Evolutionary conservation across 2,329 filamentous ascomycete genomes (phyloP).

Genomic region (Venturia aucupariae): DNA sequence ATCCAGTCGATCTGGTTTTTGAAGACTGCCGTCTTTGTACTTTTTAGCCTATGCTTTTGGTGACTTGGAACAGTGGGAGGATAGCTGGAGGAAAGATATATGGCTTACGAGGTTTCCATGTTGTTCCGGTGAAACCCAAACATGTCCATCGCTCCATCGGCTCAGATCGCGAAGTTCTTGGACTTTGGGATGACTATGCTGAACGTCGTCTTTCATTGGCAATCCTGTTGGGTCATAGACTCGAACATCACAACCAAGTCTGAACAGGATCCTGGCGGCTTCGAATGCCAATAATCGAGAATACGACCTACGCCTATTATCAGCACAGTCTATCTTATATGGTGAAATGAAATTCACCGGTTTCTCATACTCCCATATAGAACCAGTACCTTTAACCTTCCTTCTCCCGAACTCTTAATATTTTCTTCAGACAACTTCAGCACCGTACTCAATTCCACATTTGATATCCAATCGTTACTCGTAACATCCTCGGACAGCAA

Average conservation of each 20-base stretch:
- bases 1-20: constrained; percentile 67
- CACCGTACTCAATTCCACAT: constrained; percentile 46
- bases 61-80: neutral
- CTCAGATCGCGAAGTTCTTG: constrained; percentile 53
- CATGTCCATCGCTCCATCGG: constrained; percentile 56
- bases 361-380: constrained; percentile 51
- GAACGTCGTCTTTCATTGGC: constrained; percentile 54
- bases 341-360: constrained; percentile 24
- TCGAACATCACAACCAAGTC: constrained; percentile 57
- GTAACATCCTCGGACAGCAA: constrained; percentile 33
- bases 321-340: neutral
- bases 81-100: neutral
- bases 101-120: constrained; percentile 50
- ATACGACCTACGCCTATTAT: constrained; percentile 40
- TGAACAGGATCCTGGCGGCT: constrained; percentile 49
- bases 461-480: constrained; percentile 45
- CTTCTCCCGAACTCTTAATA: constrained; percentile 27
- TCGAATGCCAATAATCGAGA: constrained; percentile 53
- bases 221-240: constrained; percentile 50
- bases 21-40: constrained; percentile 50
- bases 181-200: constrained; percentile 50
- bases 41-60: too few relatives aligned
- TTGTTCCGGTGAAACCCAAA: constrained; percentile 59
- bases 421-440: constrained; percentile 43
- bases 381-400: constrained; percentile 48